A percentile compares a stretch with the other conserved stretches of the same genome.
Conservation (phyloP, 1,284 basidiomycete species). For the Malassezia cuniculi region DNA sequence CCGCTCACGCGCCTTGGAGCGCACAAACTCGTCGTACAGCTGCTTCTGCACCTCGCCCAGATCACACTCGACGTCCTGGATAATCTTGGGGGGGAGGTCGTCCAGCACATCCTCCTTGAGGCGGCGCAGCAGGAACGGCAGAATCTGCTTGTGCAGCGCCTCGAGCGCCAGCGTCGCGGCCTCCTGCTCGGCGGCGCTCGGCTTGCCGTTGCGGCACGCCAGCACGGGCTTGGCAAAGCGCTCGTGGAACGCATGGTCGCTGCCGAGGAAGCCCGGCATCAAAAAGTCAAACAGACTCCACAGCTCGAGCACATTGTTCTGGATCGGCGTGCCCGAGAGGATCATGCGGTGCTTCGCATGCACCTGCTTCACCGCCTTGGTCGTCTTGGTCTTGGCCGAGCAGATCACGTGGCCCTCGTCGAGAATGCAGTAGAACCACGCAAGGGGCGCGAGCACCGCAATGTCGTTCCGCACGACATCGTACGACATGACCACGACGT, state of each 20-base stretch:
- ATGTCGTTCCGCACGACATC: conserved; percentile 96
- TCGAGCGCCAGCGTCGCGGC: conserved; percentile 70
- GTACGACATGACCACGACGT: conserved; percentile 90
- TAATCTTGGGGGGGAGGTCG: conserved; percentile 96
- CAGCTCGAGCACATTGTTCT: conserved; percentile 95
- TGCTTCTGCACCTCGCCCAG: conserved; percentile 53
- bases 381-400: conserved; percentile 93
- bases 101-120: conserved; percentile 94
- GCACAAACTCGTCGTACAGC: conserved; percentile 69
- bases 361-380: conserved; percentile 85
- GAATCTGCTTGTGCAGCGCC: conserved; percentile 91
- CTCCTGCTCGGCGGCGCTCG: conserved; percentile 72
- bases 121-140: conserved; percentile 91
- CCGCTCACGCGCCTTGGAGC: conserved; percentile 55
- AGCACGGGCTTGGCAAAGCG: conserved; percentile 91
- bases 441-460: conserved; percentile 57
- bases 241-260: conserved; percentile 87
- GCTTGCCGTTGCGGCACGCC: conserved; percentile 85
- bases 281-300: conserved; percentile 99
- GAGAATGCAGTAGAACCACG: conserved; percentile 92
- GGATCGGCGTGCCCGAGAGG: conserved; percentile 92
- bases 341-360: conserved; percentile 83
- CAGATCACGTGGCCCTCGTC: conserved; percentile 99
- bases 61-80: conserved; percentile 98
- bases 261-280: conserved; percentile 97